Base-by-base conservation (phyloP, 768 basidiomycete species). In the Lactifluus pinguis region DNA sequence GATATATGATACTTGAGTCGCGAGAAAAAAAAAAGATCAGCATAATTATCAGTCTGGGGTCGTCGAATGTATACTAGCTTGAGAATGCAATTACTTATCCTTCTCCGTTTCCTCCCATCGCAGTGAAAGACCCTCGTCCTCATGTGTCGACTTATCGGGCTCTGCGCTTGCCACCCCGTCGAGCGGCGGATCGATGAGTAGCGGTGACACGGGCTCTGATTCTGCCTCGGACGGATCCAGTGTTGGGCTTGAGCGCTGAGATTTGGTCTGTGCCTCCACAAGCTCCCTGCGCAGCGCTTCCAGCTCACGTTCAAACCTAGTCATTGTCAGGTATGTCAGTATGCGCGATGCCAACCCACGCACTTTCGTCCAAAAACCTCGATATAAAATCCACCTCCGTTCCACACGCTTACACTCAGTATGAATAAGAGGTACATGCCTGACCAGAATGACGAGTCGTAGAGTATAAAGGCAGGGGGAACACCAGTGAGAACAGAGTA, bases 281-380 rank as follows among this genome's bases (percentile, higher is more conserved):
- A 95, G 79, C 68, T 97, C 94, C 73, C 92, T 94, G 52, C 94
- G 85, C 42, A 97, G 73, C 6, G 87, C 86, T 69, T 95, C 94
- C 29, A 97, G 76, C 72, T 97, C 94, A 30, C 90, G 83, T 72
- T 97, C 94, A 67, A 97, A 97, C 71, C 93, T 95, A 66, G 6
- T 21, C 38, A 10, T 6, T n/a, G 29, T 61, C 0, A 51, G 30
- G 42, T 49, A 57, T 38, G 60, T 64, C 13, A 49, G 36, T 6
- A 13, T 14, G 14, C 6, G 19, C 45, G 13, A 45, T 29, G 13
- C 41, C 7, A 47, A 14, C 5, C 51, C 60, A 81, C 91, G 66
- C 64, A 95, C 94, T 97, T 95, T 75, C 94, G 84, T 32, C 94
- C 94, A 69, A 95, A 97, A 19, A 97, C 94, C 71, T 97, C 94